Base-by-base conservation (phyloP, 345 rosid genomes). In the Eucalyptus rudis region DNA sequence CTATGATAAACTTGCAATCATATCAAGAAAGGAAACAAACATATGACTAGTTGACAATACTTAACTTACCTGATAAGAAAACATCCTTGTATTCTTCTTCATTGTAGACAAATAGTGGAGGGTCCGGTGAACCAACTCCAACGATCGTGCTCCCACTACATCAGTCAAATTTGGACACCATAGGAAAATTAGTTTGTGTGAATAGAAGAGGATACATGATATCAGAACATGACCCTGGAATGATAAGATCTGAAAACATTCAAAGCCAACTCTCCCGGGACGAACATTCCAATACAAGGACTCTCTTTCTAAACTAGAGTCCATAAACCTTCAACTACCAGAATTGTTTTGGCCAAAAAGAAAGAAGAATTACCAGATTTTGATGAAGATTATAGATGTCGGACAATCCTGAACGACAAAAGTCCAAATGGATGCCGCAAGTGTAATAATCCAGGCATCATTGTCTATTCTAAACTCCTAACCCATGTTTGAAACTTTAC, bases 71-170 rank as follows among this genome's bases (percentile, higher is more conserved):
- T 90, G 99, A 95, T 90, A 96, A 90, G 92, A 97, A 98, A 49
- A 96, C 97, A 54, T 98, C 96, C 88, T 90, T 89, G 91, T 97
- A 95, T n/a, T 94, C 97, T 25, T 94, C 96, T 3, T 98, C 98
- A 79, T 98, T 94, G 27, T 97, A 95, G 79, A 98, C 76, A 89
- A 97, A 97, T 79, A 93, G 98, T 2, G 98, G 99, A 86, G 99
- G 98, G 91, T 98, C 99, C 31, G 97, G 98, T 64, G 98, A 98
- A 91, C 99, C 99, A 50, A 98, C 92, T 80, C 98, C 99, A 52
- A 98, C 96, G 49, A 98, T 96, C 86, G 99, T 97, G 94, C 99
- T 98, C 90, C 99, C 99, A 89, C 98, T 98, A 92, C 89, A 89
- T 89, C 66, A 91, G 86, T 88, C 86, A 86, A 86, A 89, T 88